phyloP scores from a whole-genome alignment of 2,329 filamentous ascomycete species.

The Colletotrichum costaricense region DNA sequence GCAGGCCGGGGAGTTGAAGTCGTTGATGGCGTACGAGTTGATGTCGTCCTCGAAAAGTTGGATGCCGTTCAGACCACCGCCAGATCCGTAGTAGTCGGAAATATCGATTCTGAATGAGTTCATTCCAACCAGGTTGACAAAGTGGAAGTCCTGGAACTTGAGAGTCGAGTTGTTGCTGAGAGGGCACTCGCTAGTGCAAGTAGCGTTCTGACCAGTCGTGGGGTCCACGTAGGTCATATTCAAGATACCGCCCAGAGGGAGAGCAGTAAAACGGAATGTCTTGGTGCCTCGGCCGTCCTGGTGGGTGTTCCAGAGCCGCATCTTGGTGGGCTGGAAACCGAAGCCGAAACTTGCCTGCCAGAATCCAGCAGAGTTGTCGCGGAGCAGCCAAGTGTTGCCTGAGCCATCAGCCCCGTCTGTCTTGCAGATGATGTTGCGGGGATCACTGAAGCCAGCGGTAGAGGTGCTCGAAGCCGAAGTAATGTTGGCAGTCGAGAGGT shows the following conservation, averaged over 20 bases:
- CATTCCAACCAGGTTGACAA: slow-evolving; percentile 91
- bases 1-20: slow-evolving; percentile 91
- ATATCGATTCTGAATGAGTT: slow-evolving; percentile 87
- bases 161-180: slow-evolving; percentile 76
- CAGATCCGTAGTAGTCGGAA: slow-evolving; percentile 85
- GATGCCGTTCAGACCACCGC: slow-evolving; percentile 87
- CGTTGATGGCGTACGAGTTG: slow-evolving; percentile 83
- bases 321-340: slow-evolving; percentile 85
- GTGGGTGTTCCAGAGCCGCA: slow-evolving; percentile 90
- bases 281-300: slow-evolving; percentile 87
- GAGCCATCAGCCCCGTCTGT: slow-evolving; percentile 71
- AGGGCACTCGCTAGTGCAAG: slow-evolving; percentile 88
- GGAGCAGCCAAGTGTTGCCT: slow-evolving; percentile 86
- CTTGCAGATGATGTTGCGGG: slow-evolving; percentile 86
- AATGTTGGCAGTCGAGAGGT: slow-evolving; percentile 83
- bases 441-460: slow-evolving; percentile 76
- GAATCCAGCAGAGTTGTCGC: slow-evolving; percentile 79
- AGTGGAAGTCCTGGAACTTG: slow-evolving; percentile 87
- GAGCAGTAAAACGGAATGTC: slow-evolving; percentile 86
- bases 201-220: slow-evolving; percentile 71
- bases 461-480: slow-evolving; percentile 72
- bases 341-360: slow-evolving; percentile 89
- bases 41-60: slow-evolving; percentile 90
- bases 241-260: slow-evolving; percentile 92
- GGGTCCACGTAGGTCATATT: slow-evolving; percentile 93